phyloP scores from a whole-genome alignment of 768 basidiomycete genomes.

The Pleurotus djamor region DNA sequence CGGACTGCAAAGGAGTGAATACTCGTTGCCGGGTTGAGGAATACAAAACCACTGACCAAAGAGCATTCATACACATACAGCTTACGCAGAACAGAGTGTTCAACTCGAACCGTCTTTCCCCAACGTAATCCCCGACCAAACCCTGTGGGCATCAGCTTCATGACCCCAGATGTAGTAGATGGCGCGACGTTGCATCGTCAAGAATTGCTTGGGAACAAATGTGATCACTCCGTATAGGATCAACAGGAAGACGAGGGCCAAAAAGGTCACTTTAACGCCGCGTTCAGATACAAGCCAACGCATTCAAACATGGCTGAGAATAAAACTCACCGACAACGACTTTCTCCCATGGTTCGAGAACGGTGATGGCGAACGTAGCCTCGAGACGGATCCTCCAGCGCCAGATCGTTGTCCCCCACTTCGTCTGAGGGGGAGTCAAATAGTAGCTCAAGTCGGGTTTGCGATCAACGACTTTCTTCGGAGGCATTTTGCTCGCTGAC shows the following conservation, averaged over 20 bases:
- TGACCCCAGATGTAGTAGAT: slow-evolving; percentile 50
- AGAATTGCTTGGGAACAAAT: slow-evolving; percentile 43
- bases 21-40: no score
- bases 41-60: no score
- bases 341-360: slow-evolving; percentile 73
- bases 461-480: not conserved
- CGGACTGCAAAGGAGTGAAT: no score
- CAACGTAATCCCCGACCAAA: not conserved
- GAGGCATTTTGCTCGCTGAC: not conserved
- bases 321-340: slow-evolving; percentile 48
- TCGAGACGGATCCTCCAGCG: slow-evolving; percentile 54
- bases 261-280: slow-evolving; percentile 32
- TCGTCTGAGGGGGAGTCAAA: slow-evolving; percentile 16
- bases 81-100: not conserved
- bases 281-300: no score
- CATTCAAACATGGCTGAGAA: no score
- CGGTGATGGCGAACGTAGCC: slow-evolving; percentile 54
- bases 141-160: slow-evolving; percentile 17
- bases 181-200: slow-evolving; percentile 37
- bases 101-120: not conserved
- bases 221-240: slow-evolving; percentile 39
- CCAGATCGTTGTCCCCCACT: slow-evolving; percentile 36
- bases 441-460: slow-evolving; percentile 6
- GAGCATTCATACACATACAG: no score
- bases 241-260: slow-evolving; percentile 32